These are phyloP conservation scores for Tetrahymena borealis DNA, from an alignment of 73 alveolate genomes.

Conservation along the genomic window DNA sequence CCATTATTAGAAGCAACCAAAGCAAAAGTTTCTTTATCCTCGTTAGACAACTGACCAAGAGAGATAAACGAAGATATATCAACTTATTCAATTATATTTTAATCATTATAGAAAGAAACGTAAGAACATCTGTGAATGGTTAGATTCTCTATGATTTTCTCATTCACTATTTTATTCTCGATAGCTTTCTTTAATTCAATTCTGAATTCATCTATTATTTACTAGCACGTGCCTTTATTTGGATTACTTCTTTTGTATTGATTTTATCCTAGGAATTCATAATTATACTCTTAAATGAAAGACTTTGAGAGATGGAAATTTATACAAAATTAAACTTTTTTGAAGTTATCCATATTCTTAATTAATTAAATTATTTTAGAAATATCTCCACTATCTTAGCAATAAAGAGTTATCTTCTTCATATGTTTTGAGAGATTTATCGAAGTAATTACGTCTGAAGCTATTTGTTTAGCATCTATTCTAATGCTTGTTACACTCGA, in stretches of 20 bases:
- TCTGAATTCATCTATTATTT: background rate
- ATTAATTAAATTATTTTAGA: background rate
- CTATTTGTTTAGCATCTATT: background rate
- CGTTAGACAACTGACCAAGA: background rate
- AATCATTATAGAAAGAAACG: background rate
- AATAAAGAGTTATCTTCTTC: background rate
- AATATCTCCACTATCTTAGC: background rate
- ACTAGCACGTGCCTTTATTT: background rate
- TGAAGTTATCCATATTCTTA: background rate
- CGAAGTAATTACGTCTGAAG: background rate
- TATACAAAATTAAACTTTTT: background rate
- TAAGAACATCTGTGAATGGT: background rate
- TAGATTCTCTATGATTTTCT: background rate
- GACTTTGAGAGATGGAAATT: background rate
- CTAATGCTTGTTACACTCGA: background rate
- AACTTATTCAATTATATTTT: background rate
- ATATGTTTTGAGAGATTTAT: background rate
- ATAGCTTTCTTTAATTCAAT: background rate
- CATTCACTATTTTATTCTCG: background rate
- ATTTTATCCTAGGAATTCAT: background rate
- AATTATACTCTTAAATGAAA: background rate
- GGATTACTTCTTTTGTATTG: background rate
- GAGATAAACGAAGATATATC: background rate
- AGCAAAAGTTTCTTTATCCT: background rate
- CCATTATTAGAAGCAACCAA: background rate